Evolutionary conservation across 179 eudicot species (phyloP).

Genomic region (Camellia oleifera): DNA sequence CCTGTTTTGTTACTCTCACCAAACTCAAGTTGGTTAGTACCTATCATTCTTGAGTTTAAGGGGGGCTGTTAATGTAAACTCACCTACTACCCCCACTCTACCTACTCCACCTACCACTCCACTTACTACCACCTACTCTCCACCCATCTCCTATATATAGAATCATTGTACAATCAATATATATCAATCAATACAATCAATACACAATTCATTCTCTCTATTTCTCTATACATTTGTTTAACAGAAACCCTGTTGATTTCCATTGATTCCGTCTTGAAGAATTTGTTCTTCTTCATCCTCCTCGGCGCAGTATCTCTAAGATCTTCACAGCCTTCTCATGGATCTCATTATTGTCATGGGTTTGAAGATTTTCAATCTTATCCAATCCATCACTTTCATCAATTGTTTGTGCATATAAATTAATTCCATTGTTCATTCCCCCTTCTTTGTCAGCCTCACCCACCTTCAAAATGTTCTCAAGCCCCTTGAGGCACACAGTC

Average conservation of each 20-base stretch:
- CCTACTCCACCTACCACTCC: no score
- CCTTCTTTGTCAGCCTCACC: constrained; percentile 72
- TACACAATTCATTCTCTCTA: no score
- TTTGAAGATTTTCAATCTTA: constrained; percentile 68
- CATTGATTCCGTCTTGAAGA: constrained; percentile 33
- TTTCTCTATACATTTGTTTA: no score
- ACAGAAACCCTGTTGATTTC: constrained; percentile 28
- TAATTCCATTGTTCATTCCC: constrained; percentile 50
- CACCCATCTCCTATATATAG: no score
- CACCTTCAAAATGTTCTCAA: constrained; percentile 74
- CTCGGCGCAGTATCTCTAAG: constrained; percentile 71
- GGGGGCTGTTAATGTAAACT: no score
- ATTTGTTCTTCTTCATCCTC: constrained; percentile 58
- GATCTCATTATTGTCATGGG: constrained; percentile 70
- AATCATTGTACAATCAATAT: no score
- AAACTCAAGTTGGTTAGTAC: no score
- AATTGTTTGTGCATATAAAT: constrained; percentile 62
- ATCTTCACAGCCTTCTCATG: constrained; percentile 75
- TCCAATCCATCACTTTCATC: constrained; percentile 79
- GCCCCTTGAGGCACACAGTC: constrained; percentile 83
- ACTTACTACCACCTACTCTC: no score
- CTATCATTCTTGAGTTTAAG: no score
- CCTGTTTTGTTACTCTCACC: no score
- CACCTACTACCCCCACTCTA: no score
- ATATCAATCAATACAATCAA: no score